Evolutionary conservation across 345 rosid species (phyloP), one percentile per base, ranked within the genome.

Genomic region (Jatropha curcas): DNA sequence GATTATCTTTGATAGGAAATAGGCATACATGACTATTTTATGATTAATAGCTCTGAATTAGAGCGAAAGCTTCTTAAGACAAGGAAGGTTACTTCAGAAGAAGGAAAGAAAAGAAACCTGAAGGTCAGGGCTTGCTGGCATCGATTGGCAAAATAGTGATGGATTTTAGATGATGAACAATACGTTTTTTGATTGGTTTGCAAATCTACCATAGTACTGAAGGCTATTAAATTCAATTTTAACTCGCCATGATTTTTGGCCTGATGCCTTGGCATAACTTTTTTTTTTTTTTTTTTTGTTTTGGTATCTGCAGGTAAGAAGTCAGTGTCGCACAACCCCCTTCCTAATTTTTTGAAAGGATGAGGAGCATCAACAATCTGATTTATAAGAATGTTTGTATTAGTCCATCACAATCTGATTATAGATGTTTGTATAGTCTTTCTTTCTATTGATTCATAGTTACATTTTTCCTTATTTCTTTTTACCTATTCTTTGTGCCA

Each of bases 61-160:
- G 98, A 82, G 31, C 78, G 82, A 87, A 85, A 83, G 95, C 93
- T 71, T 25, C 77, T 20, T n/a, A n/a, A 90, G 97, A 84, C 95
- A 95, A 31, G 87, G 78, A 71, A 89, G 78, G 80, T 61, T 80
- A 82, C 89, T 93, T 71, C 79, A 88, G 65, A 87, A 86, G 86
- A 90, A 83, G 83, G 88, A 84, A n/a, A 76, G 95, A 92, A 80
- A 77, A 74, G 77, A 86, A 76, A 83, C 86, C 86, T 39, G 76
- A 66, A n/a, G 4, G 88, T 89, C 48, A 80, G 45, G 71, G 90
- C 88, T n/a, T 71, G 84, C 91, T 50, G 92, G 88, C 55, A 71
- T 84, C 41, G 95, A 86, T 66, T 87, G 86, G 83, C 83, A 77
- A n/a, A n/a, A n/a, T 14, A 84, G 87, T 81, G 95, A 90, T 72